Conservation (phyloP, 129 eudicot genomes). For the Centaurea solstitialis region DNA sequence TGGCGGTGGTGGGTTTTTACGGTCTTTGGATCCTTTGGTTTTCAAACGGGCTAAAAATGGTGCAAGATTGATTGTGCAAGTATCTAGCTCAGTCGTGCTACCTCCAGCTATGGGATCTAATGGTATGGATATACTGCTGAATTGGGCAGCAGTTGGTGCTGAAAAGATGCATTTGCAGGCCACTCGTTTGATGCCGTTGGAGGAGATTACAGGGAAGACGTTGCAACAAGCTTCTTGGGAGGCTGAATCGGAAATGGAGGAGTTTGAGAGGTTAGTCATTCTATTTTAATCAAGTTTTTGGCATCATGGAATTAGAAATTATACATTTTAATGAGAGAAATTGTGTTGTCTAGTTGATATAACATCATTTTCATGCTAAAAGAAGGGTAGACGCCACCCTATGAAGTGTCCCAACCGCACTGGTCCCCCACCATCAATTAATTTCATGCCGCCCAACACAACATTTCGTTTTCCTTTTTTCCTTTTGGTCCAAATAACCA, state of each 20-base stretch:
- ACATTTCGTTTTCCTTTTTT: too few relatives aligned
- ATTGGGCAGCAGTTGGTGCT: conserved; percentile 56
- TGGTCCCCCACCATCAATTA: too few relatives aligned
- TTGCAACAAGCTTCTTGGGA: conserved; percentile 47
- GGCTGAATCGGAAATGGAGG: conserved; percentile 31
- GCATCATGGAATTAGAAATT: conserved; percentile 2
- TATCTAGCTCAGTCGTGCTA: conserved; percentile 51
- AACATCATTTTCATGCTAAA: neutral
- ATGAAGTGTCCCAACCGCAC: too few relatives aligned
- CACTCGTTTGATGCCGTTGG: conserved; percentile 59
- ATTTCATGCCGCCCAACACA: too few relatives aligned
- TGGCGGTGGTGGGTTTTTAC: conserved; percentile 44
- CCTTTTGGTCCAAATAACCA: too few relatives aligned
- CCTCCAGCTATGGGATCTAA: conserved; percentile 58
- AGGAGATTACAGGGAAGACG: conserved; percentile 64
- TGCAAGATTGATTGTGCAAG: conserved; percentile 57
- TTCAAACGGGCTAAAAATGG: conserved; percentile 57
- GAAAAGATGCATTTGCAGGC: conserved; percentile 48
- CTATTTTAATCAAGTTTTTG: neutral
- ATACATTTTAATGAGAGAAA: neutral
- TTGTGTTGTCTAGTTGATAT: too few relatives aligned
- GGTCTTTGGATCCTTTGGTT: conserved; percentile 54
- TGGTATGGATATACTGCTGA: conserved; percentile 46
- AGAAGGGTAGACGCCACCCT: too few relatives aligned
- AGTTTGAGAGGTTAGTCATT: conserved; percentile 45